Conservation (phyloP, 2,329 filamentous ascomycete species). For the Hypoxylon sp. region DNA sequence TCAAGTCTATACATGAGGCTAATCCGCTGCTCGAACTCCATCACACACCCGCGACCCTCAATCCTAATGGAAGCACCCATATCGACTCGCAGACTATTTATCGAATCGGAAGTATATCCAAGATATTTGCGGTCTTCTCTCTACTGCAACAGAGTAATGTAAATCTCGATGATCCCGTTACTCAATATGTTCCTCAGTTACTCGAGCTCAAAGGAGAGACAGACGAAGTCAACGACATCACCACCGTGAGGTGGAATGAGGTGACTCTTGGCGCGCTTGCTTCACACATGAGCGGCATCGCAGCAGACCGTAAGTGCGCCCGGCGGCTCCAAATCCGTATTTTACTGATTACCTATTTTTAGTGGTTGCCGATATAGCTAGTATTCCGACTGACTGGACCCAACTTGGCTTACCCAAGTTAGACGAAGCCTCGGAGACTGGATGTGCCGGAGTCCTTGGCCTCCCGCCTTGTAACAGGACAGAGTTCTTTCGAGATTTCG, state of each 20-base stretch:
- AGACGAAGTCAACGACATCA: constrained; percentile 44
- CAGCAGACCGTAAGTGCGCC: constrained; percentile 42
- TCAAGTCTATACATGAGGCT: constrained; percentile 59
- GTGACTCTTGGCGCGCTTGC: constrained; percentile 47
- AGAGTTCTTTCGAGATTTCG: constrained; percentile 50
- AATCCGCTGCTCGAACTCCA: constrained; percentile 56
- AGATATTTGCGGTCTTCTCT: constrained; percentile 49
- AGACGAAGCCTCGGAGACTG: constrained; percentile 42
- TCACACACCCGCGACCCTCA: constrained; percentile 55
- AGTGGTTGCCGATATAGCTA: constrained; percentile 47
- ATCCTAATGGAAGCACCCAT: constrained; percentile 47
- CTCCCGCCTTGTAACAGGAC: constrained; percentile 46
- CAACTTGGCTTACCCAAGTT: constrained; percentile 45
- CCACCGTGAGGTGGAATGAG: constrained; percentile 47
- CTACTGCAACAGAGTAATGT: constrained; percentile 45
- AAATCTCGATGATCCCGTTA: constrained; percentile 45
- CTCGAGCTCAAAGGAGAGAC: constrained; percentile 44
- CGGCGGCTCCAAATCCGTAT: background rate
- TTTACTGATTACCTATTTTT: constrained; percentile 30
- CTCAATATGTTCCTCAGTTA: constrained; percentile 48
- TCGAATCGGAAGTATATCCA: constrained; percentile 56
- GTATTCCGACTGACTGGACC: constrained; percentile 43
- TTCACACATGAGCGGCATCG: constrained; percentile 50
- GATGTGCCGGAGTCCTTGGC: constrained; percentile 47
- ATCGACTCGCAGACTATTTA: constrained; percentile 55